These are phyloP conservation scores for Saturnispora dispora DNA, from an alignment of 805 yeast species.

Conservation along the genomic window DNA sequence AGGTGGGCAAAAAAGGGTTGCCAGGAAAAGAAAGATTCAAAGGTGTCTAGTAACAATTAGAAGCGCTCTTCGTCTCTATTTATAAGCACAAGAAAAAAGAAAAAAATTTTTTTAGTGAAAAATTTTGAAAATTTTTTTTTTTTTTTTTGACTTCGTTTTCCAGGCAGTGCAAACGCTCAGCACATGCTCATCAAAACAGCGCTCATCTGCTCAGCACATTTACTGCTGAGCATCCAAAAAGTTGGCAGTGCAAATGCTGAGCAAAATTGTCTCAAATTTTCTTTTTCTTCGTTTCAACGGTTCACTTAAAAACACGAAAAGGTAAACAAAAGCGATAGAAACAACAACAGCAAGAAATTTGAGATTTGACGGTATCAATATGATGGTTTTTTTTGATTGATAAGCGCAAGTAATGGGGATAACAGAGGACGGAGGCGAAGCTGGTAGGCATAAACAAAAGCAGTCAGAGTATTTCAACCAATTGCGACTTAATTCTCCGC, in stretches of 20 bases:
- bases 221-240: background rate
- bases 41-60: background rate
- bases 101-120: background rate
- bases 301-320: background rate
- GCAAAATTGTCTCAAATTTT: too few relatives aligned
- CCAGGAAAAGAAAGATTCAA: constrained; percentile 16
- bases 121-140: constrained; percentile 2
- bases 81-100: background rate
- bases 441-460: background rate
- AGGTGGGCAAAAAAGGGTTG: constrained; percentile 18
- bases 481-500: background rate
- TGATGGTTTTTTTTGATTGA: background rate
- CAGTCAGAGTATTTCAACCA: background rate
- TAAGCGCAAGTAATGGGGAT: background rate
- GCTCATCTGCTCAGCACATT: too few relatives aligned
- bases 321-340: background rate
- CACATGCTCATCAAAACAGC: too few relatives aligned
- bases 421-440: background rate
- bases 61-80: constrained; percentile 3
- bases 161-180: background rate
- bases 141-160: background rate
- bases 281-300: too few relatives aligned
- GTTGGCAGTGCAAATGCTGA: background rate
- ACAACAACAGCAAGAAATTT: background rate
- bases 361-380: background rate